Percentiles rank a stretch among this genome's conserved stretches.
Evolutionary conservation across 1,284 basidiomycete genomes (phyloP).

Genomic region (Trametes hirsuta): DNA sequence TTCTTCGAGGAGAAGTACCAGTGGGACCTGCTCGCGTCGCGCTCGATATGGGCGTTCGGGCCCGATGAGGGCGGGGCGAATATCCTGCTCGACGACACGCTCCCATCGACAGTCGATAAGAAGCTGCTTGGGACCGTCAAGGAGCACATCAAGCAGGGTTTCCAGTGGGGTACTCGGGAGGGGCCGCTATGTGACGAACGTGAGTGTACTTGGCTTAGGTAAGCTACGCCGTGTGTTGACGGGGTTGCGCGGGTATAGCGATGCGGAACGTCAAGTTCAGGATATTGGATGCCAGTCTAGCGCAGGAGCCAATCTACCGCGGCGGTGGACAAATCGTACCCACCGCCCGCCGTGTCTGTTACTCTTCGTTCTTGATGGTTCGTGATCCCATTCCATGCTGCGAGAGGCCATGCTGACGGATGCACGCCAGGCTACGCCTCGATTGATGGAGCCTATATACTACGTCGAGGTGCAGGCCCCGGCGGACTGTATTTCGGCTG

Average conservation of each 20-base stretch:
- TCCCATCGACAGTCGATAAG: conserved; percentile 95
- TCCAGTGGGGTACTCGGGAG: conserved; percentile 98
- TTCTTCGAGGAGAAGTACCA: conserved; percentile 97
- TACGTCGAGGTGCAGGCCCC: conserved; percentile 98
- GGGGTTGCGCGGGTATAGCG: conserved; percentile 49
- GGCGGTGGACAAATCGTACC: conserved; percentile 99
- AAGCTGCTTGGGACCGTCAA: conserved; percentile 88
- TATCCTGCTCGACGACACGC: conserved; percentile 92
- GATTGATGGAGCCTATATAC: conserved; percentile 96
- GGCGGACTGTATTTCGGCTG: conserved; percentile 96
- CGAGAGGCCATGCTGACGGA: neutral
- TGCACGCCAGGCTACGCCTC: conserved; percentile 76
- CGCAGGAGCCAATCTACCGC: conserved; percentile 94
- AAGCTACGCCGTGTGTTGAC: conserved; percentile 8
- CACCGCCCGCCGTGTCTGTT: conserved; percentile 95
- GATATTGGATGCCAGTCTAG: conserved; percentile 88
- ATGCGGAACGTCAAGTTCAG: conserved; percentile 99
- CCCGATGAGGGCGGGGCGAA: conserved; percentile 96
- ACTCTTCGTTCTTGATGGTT: conserved; percentile 98
- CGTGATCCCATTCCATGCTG: conserved; percentile 25
- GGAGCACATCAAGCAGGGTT: conserved; percentile 97
- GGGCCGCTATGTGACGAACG: conserved; percentile 98
- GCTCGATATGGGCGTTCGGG: conserved; percentile 99
- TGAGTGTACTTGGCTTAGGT: conserved; percentile 50
- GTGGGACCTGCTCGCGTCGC: conserved; percentile 96